These are phyloP conservation scores for Malus hybrid DNA, from an alignment of 331 rosid species.

Conservation along the genomic window DNA sequence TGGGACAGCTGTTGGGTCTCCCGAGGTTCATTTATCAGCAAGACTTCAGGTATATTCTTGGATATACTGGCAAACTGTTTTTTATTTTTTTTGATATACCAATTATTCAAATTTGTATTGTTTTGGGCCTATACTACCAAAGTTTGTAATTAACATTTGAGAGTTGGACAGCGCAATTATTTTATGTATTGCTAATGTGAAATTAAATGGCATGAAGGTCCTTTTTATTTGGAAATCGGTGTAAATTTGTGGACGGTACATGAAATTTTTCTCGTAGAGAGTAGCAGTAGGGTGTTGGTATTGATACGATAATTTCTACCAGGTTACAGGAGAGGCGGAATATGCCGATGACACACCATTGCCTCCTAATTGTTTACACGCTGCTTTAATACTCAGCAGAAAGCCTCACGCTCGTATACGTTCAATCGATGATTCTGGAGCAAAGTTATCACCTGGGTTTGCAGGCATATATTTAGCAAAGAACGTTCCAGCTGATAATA, in stretches of 20 bases:
- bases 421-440: conserved; percentile 59
- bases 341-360: conserved; percentile 69
- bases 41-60: conserved; percentile 61
- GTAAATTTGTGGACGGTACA: neutral
- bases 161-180: neutral
- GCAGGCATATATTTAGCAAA: conserved; percentile 61
- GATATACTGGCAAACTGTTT: neutral
- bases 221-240: neutral
- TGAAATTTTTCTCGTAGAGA: neutral
- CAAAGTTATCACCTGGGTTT: conserved; percentile 67
- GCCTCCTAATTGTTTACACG: conserved; percentile 77
- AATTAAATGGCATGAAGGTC: neutral
- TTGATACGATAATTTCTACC: conserved; percentile 14
- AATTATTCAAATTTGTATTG: neutral
- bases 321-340: conserved; percentile 96
- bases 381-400: conserved; percentile 76
- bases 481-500: conserved; percentile 65
- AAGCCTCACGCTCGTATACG: conserved; percentile 84
- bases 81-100: conserved; percentile 1
- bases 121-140: neutral
- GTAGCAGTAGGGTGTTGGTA: neutral
- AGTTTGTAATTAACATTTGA: neutral
- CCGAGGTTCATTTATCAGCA: conserved; percentile 92
- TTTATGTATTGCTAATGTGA: neutral
- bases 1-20: conserved; percentile 87